These are phyloP conservation scores for Malassezia arunalokei DNA, from an alignment of 1,284 basidiomycete species.

Conservation along the genomic window DNA sequence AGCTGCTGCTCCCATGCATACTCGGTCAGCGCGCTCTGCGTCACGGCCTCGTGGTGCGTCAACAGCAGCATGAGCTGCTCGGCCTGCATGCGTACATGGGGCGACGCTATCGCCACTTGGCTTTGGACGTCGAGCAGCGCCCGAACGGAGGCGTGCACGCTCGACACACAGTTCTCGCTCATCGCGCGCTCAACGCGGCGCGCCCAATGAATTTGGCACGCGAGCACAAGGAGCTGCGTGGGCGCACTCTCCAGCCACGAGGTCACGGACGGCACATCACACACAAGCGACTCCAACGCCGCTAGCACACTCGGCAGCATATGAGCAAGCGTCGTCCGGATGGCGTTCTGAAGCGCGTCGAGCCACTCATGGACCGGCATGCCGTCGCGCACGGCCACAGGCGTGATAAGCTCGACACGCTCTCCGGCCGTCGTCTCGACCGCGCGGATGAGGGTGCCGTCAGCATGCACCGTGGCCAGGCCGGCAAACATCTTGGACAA, in stretches of 20 bases:
- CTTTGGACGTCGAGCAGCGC: conserved; percentile 65
- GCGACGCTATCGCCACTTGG: conserved; percentile 52
- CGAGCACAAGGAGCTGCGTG: conserved; percentile 86
- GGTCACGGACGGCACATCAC: conserved; percentile 59
- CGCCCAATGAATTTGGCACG: conserved; percentile 90
- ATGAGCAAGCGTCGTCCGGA: conserved; percentile 79
- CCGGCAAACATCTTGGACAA: conserved; percentile 99
- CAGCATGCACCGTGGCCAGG: conserved; percentile 75
- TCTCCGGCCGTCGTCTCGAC: conserved; percentile 65
- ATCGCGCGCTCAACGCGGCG: conserved; percentile 66
- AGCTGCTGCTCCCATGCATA: conserved; percentile 97
- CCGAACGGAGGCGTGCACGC: conserved; percentile 61
- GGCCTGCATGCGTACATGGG: conserved; percentile 44
- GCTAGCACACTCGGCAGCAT: conserved; percentile 65
- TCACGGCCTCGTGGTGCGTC: conserved; percentile 92
- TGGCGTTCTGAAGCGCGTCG: conserved; percentile 77
- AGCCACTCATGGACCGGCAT: conserved; percentile 99
- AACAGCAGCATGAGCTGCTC: conserved; percentile 98
- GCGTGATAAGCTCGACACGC: conserved; percentile 68
- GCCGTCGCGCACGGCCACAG: conserved; percentile 67
- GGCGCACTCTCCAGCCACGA: conserved; percentile 85
- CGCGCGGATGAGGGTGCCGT: conserved; percentile 47
- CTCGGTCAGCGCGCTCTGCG: conserved; percentile 51
- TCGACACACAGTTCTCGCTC: conserved; percentile 50
- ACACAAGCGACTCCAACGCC: conserved; percentile 73